Conservation (phyloP, 345 rosid genomes). For the Populus euphratica region DNA sequence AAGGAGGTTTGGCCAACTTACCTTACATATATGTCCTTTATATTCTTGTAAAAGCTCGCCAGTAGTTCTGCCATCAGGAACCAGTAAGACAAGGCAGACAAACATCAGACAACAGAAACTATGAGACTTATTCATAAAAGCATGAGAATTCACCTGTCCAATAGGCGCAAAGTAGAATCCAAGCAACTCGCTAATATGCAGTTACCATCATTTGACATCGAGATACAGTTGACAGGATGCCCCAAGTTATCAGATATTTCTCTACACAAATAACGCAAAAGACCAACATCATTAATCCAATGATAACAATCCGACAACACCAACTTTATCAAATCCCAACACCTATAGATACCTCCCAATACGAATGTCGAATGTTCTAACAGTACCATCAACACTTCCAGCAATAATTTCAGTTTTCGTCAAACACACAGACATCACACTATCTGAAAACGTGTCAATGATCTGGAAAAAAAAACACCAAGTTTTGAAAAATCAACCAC, state of each 20-base stretch:
- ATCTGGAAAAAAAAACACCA: constrained; percentile 41
- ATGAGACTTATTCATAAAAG: constrained; percentile 3
- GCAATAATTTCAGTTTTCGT: constrained; percentile 90
- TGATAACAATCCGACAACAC: background rate
- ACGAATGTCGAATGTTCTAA: constrained; percentile 93
- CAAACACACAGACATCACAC: constrained; percentile 92
- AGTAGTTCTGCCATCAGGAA: constrained; percentile 48
- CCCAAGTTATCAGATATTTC: constrained; percentile 87
- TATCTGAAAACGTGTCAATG: constrained; percentile 72
- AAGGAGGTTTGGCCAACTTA: constrained; percentile 31
- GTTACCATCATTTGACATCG: constrained; percentile 86
- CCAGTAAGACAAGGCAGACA: background rate
- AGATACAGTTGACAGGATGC: constrained; percentile 91
- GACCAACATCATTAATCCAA: background rate
- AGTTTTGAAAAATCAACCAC: background rate
- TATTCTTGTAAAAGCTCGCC: constrained; percentile 93
- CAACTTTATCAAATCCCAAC: background rate
- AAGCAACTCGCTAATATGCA: constrained; percentile 86
- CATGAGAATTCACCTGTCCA: constrained; percentile 56
- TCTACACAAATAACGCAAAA: constrained; percentile 32
- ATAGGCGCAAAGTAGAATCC: constrained; percentile 78
- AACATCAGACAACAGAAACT: background rate
- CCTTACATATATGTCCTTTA: constrained; percentile 90
- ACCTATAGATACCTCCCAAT: constrained; percentile 65
- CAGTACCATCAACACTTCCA: constrained; percentile 98